Evolutionary conservation across 2,329 filamentous ascomycete species (phyloP).

Genomic region (Xylariaceae sp.): DNA sequence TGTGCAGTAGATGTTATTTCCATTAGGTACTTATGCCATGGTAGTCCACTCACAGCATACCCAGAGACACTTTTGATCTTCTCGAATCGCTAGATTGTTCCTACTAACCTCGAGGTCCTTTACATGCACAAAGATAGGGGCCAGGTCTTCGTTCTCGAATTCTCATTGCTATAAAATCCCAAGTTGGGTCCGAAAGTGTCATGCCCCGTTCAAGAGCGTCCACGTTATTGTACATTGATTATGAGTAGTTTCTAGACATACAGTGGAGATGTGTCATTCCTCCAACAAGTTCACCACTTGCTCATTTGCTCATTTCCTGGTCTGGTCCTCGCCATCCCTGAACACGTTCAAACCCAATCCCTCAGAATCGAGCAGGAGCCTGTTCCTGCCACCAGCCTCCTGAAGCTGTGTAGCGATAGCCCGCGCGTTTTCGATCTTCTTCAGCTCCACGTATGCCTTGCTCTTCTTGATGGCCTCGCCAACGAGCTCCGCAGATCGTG

Average conservation of each 20-base stretch:
- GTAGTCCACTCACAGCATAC: no score
- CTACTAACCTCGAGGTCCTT: not conserved
- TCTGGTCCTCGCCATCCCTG: conserved; percentile 50
- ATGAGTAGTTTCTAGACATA: conserved; percentile 42
- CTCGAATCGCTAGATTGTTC: not conserved
- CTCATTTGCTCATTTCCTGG: conserved; percentile 52
- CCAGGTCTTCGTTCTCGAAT: not conserved
- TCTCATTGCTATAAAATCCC: not conserved
- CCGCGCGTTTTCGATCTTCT: conserved; percentile 96
- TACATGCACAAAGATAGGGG: not conserved
- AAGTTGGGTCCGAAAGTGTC: not conserved
- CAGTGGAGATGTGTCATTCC: conserved; percentile 46
- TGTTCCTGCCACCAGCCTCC: conserved; percentile 86
- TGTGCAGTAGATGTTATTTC: no score
- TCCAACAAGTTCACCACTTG: conserved; percentile 19
- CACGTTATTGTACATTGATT: conserved; percentile 40
- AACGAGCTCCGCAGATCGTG: conserved; percentile 95
- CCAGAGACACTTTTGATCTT: not conserved
- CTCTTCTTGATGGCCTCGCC: conserved; percentile 99
- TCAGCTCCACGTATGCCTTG: conserved; percentile 93
- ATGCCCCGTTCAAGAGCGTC: not conserved
- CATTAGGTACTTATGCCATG: no score
- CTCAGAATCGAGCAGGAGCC: conserved; percentile 89
- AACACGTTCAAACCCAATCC: conserved; percentile 91
- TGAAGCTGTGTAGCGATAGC: conserved; percentile 88